These are phyloP conservation scores for Trichoderma sp. DNA, from an alignment of 2,329 filamentous ascomycete genomes.

Conservation along the genomic window DNA sequence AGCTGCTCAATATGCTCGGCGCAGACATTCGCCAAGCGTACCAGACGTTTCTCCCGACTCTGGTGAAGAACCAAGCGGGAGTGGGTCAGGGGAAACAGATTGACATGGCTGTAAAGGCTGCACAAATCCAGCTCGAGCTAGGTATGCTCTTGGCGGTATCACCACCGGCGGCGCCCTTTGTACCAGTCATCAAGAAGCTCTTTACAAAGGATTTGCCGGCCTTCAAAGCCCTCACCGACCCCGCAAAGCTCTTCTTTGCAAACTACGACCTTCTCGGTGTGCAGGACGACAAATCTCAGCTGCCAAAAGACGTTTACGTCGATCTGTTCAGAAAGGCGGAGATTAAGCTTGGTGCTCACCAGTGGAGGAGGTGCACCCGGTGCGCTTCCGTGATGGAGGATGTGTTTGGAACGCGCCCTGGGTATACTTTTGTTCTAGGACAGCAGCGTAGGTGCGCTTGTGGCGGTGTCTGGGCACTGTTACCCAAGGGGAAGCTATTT, in stretches of 20 bases:
- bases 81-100: conserved; percentile 47
- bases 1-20: conserved; percentile 55
- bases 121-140: conserved; percentile 54
- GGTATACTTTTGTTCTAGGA: conserved; percentile 54
- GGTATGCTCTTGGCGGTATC: conserved; percentile 52
- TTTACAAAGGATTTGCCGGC: conserved; percentile 61
- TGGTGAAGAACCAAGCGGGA: conserved; percentile 50
- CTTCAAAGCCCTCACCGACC: conserved; percentile 62
- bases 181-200: conserved; percentile 63
- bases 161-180: conserved; percentile 48
- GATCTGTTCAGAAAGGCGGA: conserved; percentile 63
- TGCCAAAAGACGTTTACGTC: conserved; percentile 44
- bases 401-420: conserved; percentile 48
- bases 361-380: conserved; percentile 50
- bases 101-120: conserved; percentile 48
- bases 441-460: conserved; percentile 60
- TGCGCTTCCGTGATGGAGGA: conserved; percentile 70
- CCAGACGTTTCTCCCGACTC: conserved; percentile 46
- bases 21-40: conserved; percentile 55
- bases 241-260: conserved; percentile 69
- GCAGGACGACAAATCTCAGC: conserved; percentile 53
- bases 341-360: conserved; percentile 41
- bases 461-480: conserved; percentile 54
- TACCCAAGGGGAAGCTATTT: conserved; percentile 39
- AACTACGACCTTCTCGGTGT: conserved; percentile 71